phyloP scores from a whole-genome alignment of 179 eudicot genomes.

The Corrigiola litoralis region DNA sequence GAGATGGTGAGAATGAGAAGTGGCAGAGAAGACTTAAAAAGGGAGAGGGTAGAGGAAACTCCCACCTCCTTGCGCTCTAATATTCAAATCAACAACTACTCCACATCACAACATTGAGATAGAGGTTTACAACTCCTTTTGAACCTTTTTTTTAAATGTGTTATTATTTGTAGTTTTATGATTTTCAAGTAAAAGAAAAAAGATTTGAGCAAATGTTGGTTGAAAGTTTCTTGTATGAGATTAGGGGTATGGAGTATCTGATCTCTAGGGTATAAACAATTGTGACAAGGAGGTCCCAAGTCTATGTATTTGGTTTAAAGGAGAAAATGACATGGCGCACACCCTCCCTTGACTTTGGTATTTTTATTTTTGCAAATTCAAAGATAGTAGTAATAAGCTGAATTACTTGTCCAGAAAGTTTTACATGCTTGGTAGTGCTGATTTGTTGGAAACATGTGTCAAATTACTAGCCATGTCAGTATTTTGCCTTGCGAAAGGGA shows the following conservation, averaged over 20 bases:
- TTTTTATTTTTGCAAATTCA: neutral
- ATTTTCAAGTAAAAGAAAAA: too few species aligned
- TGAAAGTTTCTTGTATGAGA: neutral
- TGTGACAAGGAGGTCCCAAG: slow-evolving; percentile 11
- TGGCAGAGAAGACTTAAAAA: slow-evolving; percentile 21
- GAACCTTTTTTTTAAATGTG: neutral
- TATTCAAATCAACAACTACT: slow-evolving; percentile 44
- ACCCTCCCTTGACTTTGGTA: slow-evolving; percentile 28
- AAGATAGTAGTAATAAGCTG: neutral
- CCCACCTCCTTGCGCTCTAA: slow-evolving; percentile 8
- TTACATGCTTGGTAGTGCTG: slow-evolving; percentile 10
- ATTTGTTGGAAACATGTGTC: neutral
- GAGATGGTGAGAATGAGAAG: slow-evolving; percentile 25
- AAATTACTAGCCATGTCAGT: too few species aligned
- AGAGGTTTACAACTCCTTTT: slow-evolving; percentile 39
- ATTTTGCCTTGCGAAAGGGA: too few species aligned
- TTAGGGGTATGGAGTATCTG: neutral
- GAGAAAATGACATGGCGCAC: slow-evolving; percentile 28
- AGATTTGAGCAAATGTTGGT: neutral
- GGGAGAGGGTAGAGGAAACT: slow-evolving; percentile 16
- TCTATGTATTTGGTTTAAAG: slow-evolving; percentile 23
- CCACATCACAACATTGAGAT: slow-evolving; percentile 23
- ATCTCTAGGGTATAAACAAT: neutral
- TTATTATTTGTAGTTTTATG: too few species aligned
- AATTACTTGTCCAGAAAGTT: slow-evolving; percentile 15